Percentiles rank a stretch among this genome's conserved stretches.
Evolutionary conservation across 2,329 filamentous ascomycete species (phyloP).

Genomic region (Fusarium torulosum): DNA sequence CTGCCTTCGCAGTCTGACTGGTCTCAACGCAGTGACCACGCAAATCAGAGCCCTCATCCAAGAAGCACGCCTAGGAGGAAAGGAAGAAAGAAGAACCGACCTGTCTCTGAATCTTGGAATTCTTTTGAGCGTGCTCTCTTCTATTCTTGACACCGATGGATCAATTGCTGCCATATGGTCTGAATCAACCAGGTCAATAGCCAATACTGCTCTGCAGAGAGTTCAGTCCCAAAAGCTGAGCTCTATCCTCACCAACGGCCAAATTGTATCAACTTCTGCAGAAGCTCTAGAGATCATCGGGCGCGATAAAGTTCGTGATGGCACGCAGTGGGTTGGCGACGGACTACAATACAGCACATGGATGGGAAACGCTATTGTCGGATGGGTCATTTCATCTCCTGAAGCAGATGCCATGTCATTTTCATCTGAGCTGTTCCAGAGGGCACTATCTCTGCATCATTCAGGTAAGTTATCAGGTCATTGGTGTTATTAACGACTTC

Average conservation of each 20-base stretch:
- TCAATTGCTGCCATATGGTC: constrained; percentile 57
- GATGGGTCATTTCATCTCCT: constrained; percentile 54
- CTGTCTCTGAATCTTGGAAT: constrained; percentile 59
- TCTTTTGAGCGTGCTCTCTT: constrained; percentile 59
- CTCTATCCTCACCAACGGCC: constrained; percentile 62
- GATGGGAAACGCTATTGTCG: constrained; percentile 74
- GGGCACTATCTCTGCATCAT: constrained; percentile 79
- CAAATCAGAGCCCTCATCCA: constrained; percentile 73
- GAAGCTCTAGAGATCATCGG: constrained; percentile 67
- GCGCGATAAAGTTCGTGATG: constrained; percentile 44
- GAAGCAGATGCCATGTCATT: constrained; percentile 56
- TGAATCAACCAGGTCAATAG: constrained; percentile 45
- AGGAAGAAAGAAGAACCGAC: constrained; percentile 57
- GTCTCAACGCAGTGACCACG: constrained; percentile 81
- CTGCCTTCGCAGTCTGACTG: constrained; percentile 79
- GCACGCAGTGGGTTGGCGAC: constrained; percentile 71
- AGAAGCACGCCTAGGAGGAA: constrained; percentile 58
- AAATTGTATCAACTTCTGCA: constrained; percentile 63
- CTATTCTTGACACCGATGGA: constrained; percentile 56
- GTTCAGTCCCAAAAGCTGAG: constrained; percentile 55
- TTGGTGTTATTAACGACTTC: neutral
- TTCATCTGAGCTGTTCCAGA: constrained; percentile 64
- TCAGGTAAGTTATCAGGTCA: constrained; percentile 62
- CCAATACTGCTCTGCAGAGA: constrained; percentile 47
- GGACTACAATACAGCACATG: constrained; percentile 76